phyloP scores from a whole-genome alignment of 495 filamentous ascomycete species.

The Pseudotulostoma volvatum region DNA sequence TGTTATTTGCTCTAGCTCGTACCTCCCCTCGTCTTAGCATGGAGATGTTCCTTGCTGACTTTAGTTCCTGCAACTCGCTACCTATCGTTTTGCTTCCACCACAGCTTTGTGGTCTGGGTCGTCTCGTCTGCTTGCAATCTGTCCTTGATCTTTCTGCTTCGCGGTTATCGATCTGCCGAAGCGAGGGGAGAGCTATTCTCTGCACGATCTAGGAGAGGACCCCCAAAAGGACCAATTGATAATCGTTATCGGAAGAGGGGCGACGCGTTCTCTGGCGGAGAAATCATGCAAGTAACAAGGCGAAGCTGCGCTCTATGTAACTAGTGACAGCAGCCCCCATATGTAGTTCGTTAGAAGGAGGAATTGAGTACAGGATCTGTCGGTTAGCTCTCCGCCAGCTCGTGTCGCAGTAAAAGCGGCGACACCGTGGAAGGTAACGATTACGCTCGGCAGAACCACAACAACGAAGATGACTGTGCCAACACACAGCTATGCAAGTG shows the following conservation, averaged over 20 bases:
- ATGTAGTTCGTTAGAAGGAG: too few species aligned
- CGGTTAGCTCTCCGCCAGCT: background rate
- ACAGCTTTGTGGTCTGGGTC: too few species aligned
- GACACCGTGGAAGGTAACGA: constrained; percentile 2
- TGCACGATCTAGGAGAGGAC: too few species aligned
- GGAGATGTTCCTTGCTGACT: too few species aligned
- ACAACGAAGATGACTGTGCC: too few species aligned
- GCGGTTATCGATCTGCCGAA: constrained; percentile 5
- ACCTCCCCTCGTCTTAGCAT: too few species aligned
- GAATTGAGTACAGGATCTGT: too few species aligned
- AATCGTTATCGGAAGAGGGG: background rate
- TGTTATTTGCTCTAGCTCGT: too few species aligned
- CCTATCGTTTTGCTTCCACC: too few species aligned
- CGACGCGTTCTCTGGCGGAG: background rate
- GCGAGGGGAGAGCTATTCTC: constrained; percentile 1
- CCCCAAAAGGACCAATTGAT: background rate
- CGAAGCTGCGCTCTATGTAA: background rate
- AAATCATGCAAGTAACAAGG: background rate
- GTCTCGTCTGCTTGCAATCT: background rate
- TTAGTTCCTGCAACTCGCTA: too few species aligned
- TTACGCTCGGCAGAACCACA: constrained; percentile 2
- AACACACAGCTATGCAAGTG: constrained; percentile 6
- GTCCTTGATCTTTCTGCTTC: background rate
- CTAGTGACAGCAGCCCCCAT: background rate
- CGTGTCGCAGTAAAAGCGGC: too few species aligned